Evolutionary conservation across 352 stramenopile genomes (phyloP).

Genomic region (Pythium vanterpoolii): DNA sequence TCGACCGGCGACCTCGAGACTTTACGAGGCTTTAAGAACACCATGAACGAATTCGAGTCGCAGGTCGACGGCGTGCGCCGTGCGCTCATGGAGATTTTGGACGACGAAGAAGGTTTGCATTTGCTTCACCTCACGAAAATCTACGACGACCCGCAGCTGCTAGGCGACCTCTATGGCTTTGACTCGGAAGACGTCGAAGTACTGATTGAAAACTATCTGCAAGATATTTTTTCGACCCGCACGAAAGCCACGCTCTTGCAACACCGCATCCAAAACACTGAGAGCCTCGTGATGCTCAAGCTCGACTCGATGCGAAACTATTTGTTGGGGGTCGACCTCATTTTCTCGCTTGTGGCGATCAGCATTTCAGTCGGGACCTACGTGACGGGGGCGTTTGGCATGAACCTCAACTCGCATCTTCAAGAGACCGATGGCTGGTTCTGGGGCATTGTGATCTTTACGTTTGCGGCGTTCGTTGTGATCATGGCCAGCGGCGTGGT

Average conservation of each 20-base stretch:
- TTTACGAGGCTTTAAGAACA: conserved; percentile 68
- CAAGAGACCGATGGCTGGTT: conserved; percentile 48
- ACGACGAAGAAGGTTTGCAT: conserved; percentile 67
- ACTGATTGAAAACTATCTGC: conserved; percentile 70
- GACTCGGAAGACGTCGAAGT: conserved; percentile 75
- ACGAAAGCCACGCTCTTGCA: conserved; percentile 68
- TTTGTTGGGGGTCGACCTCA: conserved; percentile 63
- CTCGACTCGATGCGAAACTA: conserved; percentile 82
- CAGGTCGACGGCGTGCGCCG: conserved; percentile 61
- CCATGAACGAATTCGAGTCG: conserved; percentile 69
- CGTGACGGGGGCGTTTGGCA: conserved; percentile 61
- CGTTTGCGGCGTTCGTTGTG: conserved; percentile 41
- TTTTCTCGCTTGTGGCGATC: conserved; percentile 71
- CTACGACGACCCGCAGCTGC: conserved; percentile 43
- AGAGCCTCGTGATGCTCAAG: conserved; percentile 76
- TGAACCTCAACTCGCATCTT: conserved; percentile 62
- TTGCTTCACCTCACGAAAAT: conserved; percentile 70
- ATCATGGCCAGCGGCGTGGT: conserved; percentile 42
- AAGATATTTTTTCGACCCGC: conserved; percentile 77
- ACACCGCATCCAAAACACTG: conserved; percentile 70
- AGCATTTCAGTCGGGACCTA: conserved; percentile 63
- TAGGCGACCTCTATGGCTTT: conserved; percentile 54
- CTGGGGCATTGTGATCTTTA: conserved; percentile 49
- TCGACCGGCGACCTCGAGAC: conserved; percentile 54
- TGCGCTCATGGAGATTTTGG: conserved; percentile 60